A percentile compares a stretch with the other conserved stretches of the same genome.
phyloP scores from a whole-genome alignment of 2,329 filamentous ascomycete species.

The Colletotrichum sp. region DNA sequence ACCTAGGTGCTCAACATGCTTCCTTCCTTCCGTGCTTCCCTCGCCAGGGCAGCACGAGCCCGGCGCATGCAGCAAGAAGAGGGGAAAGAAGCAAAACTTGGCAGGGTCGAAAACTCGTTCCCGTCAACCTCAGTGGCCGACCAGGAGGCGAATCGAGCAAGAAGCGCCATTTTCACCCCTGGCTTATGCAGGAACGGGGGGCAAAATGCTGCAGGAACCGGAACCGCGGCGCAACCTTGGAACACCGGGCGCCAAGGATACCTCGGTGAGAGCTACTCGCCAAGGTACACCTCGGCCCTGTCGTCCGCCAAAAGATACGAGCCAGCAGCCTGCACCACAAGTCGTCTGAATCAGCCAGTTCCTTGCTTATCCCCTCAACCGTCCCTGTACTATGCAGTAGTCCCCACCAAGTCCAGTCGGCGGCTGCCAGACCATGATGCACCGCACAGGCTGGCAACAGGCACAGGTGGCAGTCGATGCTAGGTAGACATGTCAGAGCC shows the following conservation, averaged over 20 bases:
- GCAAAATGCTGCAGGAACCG: slow-evolving; percentile 21
- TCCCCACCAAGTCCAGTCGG: slow-evolving; percentile 4
- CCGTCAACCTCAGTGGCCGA: neutral
- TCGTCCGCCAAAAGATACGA: neutral
- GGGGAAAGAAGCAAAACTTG: neutral
- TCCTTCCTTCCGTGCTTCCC: neutral
- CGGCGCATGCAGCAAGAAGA: slow-evolving; percentile 2
- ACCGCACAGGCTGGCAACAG: slow-evolving; percentile 1
- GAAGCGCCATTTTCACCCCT: slow-evolving; percentile 23
- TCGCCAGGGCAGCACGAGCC: neutral
- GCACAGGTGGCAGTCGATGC: slow-evolving; percentile 16
- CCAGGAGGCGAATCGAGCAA: neutral
- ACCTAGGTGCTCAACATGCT: neutral
- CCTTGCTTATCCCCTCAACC: slow-evolving; percentile 12
- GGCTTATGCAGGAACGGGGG: slow-evolving; percentile 20
- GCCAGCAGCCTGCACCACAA: neutral
- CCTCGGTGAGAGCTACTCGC: neutral
- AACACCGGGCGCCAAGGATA: slow-evolving; percentile 17
- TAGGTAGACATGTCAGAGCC: neutral
- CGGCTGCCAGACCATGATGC: slow-evolving; percentile 2
- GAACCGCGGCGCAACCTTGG: slow-evolving; percentile 11
- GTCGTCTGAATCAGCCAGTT: neutral
- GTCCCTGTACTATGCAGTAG: neutral
- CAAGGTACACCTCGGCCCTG: neutral
- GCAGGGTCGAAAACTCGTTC: neutral